phyloP scores from a whole-genome alignment of 352 stramenopile species.

The Phytophthora cajani region DNA sequence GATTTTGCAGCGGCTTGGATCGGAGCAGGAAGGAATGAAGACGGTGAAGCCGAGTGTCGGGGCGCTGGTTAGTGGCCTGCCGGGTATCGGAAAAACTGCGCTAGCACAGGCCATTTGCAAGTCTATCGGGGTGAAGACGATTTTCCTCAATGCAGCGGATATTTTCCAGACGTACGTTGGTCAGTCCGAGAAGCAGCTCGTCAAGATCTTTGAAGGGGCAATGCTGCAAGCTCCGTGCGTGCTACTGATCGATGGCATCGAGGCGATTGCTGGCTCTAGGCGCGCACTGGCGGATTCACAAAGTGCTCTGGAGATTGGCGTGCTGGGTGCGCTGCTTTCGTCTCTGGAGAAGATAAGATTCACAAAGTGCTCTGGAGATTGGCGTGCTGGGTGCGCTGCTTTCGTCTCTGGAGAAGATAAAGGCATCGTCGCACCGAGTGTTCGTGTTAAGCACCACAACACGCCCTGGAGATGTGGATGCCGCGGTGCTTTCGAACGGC shows the following conservation, averaged over 20 bases:
- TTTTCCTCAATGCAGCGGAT: constrained; percentile 87
- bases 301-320: constrained; percentile 71
- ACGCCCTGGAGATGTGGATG: constrained; percentile 86
- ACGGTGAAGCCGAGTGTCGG: constrained; percentile 48
- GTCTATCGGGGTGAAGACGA: constrained; percentile 43
- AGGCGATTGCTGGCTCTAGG: constrained; percentile 83
- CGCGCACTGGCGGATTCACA: constrained; percentile 58
- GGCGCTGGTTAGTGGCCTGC: constrained; percentile 69
- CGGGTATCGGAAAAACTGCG: constrained; percentile 77
- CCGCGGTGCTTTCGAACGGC: constrained; percentile 94
- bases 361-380: constrained; percentile 69
- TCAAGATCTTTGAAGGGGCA: constrained; percentile 65
- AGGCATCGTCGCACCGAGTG: constrained; percentile 43
- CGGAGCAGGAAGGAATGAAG: background rate
- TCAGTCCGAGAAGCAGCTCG: constrained; percentile 84
- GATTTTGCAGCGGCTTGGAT: constrained; percentile 45
- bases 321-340: constrained; percentile 86
- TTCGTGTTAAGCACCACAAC: constrained; percentile 85
- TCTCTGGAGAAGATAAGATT: constrained; percentile 85
- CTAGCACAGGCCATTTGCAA: constrained; percentile 57
- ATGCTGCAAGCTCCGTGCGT: constrained; percentile 60
- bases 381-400: constrained; percentile 87
- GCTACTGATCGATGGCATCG: constrained; percentile 92
- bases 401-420: constrained; percentile 82
- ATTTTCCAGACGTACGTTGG: constrained; percentile 95